Evolutionary conservation across 805 yeast genomes (phyloP).

Genomic region (Nakazawaea populi): DNA sequence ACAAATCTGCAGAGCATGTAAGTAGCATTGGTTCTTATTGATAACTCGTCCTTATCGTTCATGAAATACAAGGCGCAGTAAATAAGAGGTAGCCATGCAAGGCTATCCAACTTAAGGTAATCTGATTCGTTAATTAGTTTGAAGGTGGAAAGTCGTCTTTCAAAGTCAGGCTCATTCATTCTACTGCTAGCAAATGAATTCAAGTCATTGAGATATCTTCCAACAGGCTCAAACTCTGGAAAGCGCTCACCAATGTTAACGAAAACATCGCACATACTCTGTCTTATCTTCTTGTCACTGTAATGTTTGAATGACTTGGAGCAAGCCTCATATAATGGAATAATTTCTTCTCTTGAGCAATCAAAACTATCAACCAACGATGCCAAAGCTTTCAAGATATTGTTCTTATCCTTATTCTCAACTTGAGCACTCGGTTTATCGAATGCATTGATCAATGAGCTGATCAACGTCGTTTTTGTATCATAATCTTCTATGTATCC

Average conservation of each 20-base stretch:
- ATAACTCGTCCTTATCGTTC: constrained; percentile 71
- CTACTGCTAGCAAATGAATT: constrained; percentile 63
- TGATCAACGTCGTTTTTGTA: constrained; percentile 46
- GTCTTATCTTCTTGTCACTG: constrained; percentile 57
- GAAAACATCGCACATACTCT: constrained; percentile 55
- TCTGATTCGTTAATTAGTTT: constrained; percentile 52
- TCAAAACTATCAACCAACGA: constrained; percentile 47
- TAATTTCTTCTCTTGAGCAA: constrained; percentile 45
- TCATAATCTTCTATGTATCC: constrained; percentile 51
- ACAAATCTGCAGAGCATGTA: constrained; percentile 57
- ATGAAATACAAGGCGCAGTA: constrained; percentile 65
- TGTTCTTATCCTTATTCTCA: constrained; percentile 44
- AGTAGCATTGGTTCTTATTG: constrained; percentile 74
- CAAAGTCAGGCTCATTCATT: constrained; percentile 75
- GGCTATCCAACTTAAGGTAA: constrained; percentile 35
- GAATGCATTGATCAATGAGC: constrained; percentile 53
- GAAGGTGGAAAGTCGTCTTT: constrained; percentile 63
- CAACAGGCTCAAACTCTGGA: constrained; percentile 32
- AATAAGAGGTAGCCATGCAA: constrained; percentile 78
- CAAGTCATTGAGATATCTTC: constrained; percentile 52
- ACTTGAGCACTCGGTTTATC: constrained; percentile 51
- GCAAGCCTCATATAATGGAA: constrained; percentile 37
- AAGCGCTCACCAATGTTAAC: constrained; percentile 50
- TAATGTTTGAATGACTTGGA: constrained; percentile 56
- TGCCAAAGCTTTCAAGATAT: constrained; percentile 52